Evolutionary conservation across 1,139 yeast genomes (phyloP).

Genomic region (Debaryomyces robertsiae): DNA sequence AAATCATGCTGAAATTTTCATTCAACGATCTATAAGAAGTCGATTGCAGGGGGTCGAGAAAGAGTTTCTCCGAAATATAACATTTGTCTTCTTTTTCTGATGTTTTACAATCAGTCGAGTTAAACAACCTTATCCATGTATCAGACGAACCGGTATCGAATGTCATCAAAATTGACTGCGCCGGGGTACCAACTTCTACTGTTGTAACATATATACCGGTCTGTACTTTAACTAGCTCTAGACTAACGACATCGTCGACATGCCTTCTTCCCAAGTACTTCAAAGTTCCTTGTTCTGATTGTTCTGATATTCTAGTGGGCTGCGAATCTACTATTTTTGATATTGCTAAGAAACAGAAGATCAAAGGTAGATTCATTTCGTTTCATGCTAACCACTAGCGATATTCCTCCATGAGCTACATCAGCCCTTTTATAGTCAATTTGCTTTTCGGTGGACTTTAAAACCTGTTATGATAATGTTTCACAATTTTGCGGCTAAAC

Average conservation of each 20-base stretch:
- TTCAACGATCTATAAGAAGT: conserved; percentile 4
- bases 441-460: neutral
- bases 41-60: conserved; percentile 5
- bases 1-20: conserved; percentile 10
- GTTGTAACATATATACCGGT: conserved; percentile 10
- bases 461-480: conserved; percentile 3
- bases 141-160: conserved; percentile 15
- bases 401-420: neutral
- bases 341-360: neutral
- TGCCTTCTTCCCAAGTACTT: neutral
- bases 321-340: conserved; percentile 2
- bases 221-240: conserved; percentile 9
- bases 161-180: conserved; percentile 11
- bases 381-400: neutral
- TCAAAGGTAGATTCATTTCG: neutral
- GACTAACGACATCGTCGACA: neutral
- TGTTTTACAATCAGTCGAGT: conserved; percentile 8
- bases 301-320: conserved; percentile 2
- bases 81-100: conserved; percentile 6
- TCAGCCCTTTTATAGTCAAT: conserved; percentile 2
- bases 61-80: conserved; percentile 2
- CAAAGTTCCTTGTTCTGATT: neutral
- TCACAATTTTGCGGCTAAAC: conserved; percentile 6
- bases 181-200: conserved; percentile 12
- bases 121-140: conserved; percentile 13